These are phyloP conservation scores for Silene noctiflora DNA, from an alignment of 179 eudicot species.

Conservation along the genomic window DNA sequence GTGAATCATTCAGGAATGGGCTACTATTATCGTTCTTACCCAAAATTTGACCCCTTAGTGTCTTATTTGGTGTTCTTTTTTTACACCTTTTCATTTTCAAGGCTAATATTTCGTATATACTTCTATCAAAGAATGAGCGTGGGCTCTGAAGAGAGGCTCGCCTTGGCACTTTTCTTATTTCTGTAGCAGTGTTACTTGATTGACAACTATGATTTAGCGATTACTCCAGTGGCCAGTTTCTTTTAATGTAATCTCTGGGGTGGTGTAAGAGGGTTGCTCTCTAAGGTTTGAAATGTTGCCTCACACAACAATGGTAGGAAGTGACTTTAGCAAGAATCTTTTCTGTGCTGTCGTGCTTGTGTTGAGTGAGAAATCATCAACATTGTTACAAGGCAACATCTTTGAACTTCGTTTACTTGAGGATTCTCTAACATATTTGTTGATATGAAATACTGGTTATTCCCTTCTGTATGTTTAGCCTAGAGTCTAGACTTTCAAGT, in stretches of 20 bases:
- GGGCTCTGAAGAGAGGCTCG: background rate
- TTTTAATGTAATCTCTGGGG: slow-evolving; percentile 10
- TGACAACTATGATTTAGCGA: background rate
- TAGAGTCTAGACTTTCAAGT: too few species aligned
- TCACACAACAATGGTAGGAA: slow-evolving; percentile 16
- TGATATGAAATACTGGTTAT: background rate
- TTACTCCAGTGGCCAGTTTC: background rate
- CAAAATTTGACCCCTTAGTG: too few species aligned
- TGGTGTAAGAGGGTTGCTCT: slow-evolving; percentile 4
- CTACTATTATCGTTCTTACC: too few species aligned
- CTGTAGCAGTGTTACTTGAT: too few species aligned
- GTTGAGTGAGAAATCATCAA: slow-evolving; percentile 20
- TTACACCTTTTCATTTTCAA: background rate
- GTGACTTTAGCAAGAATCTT: slow-evolving; percentile 24
- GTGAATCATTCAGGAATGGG: too few species aligned
- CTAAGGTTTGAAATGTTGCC: slow-evolving; percentile 22
- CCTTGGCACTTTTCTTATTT: too few species aligned
- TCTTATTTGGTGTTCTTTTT: background rate
- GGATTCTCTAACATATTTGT: background rate
- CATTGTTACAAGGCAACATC: slow-evolving; percentile 17
- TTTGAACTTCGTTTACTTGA: slow-evolving; percentile 15
- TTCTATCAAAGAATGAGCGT: background rate
- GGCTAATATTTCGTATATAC: background rate
- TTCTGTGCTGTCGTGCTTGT: slow-evolving; percentile 13
- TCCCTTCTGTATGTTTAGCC: background rate